These are phyloP conservation scores for Zygoascus sp. DNA, from an alignment of 1,139 yeast species.

Conservation along the genomic window DNA sequence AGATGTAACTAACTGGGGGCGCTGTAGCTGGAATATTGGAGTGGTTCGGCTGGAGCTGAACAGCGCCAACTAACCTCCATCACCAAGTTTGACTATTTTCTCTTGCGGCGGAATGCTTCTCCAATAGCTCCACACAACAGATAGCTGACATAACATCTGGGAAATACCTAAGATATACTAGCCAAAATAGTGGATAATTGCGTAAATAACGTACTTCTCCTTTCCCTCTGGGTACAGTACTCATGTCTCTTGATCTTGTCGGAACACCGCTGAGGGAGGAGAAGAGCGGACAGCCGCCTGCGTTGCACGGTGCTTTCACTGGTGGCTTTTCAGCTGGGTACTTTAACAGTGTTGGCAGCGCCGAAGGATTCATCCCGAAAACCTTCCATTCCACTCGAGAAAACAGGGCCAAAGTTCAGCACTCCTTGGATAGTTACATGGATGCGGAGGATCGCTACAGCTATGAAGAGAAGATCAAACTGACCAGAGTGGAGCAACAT, in stretches of 20 bases:
- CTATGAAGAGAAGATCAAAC: neutral
- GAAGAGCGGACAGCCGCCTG: neutral
- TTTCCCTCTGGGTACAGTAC: no score
- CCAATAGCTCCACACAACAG: no score
- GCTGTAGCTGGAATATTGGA: neutral
- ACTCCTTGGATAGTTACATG: slow-evolving; percentile 30
- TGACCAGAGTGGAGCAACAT: slow-evolving; percentile 4
- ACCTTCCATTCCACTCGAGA: slow-evolving; percentile 26
- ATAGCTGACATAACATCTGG: no score
- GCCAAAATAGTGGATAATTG: no score
- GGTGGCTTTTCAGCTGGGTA: slow-evolving; percentile 38
- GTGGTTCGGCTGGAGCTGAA: no score
- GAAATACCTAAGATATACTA: no score
- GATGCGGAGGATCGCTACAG: slow-evolving; percentile 32
- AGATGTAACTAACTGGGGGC: no score
- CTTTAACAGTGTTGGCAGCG: slow-evolving; percentile 35
- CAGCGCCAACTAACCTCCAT: neutral
- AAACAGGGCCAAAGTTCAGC: slow-evolving; percentile 17
- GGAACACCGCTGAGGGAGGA: slow-evolving; percentile 4
- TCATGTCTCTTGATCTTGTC: neutral
- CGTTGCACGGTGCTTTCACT: slow-evolving; percentile 34
- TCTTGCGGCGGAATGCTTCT: neutral
- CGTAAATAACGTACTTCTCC: no score
- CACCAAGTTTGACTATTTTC: neutral
- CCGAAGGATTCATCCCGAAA: slow-evolving; percentile 35